Conservation (phyloP, 495 filamentous ascomycete genomes). For the Podospora fimiseda region DNA sequence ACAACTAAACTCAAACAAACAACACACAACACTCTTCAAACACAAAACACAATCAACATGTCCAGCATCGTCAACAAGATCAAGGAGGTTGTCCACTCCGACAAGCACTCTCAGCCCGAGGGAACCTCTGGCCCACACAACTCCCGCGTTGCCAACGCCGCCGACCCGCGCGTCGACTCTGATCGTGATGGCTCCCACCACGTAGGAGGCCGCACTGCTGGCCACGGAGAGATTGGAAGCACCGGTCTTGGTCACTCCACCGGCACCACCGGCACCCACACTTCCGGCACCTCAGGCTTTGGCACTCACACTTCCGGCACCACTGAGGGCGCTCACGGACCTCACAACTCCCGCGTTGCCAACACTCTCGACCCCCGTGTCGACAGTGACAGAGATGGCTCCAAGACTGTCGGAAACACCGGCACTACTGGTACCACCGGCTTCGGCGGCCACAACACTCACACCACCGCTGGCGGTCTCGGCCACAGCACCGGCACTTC, state of each 20-base stretch:
- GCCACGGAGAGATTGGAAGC: neutral
- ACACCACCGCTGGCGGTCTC: slow-evolving; percentile 14
- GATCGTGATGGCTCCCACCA: slow-evolving; percentile 31
- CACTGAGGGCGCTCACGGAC: slow-evolving; percentile 28
- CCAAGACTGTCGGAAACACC: slow-evolving; percentile 23
- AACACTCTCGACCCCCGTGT: slow-evolving; percentile 47
- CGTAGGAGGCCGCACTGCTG: slow-evolving; percentile 26
- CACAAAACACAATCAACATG: slow-evolving; percentile 44
- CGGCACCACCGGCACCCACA: slow-evolving; percentile 14
- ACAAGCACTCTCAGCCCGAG: slow-evolving; percentile 32
- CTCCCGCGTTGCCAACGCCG: slow-evolving; percentile 37
- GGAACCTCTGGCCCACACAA: slow-evolving; percentile 36
- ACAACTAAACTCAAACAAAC: slow-evolving; percentile 4
- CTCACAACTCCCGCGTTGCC: slow-evolving; percentile 27
- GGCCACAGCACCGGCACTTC: slow-evolving; percentile 16
- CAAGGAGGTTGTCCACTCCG: slow-evolving; percentile 57
- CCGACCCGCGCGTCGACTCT: slow-evolving; percentile 45
- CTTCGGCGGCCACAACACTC: slow-evolving; percentile 16
- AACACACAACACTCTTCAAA: slow-evolving; percentile 2
- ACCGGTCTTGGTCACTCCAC: neutral
- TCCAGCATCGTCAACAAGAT: slow-evolving; percentile 64
- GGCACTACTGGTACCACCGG: slow-evolving; percentile 24
- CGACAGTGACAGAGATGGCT: slow-evolving; percentile 38
- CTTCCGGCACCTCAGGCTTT: slow-evolving; percentile 15
- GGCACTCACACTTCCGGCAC: slow-evolving; percentile 17